Evolutionary conservation across 129 eudicot species (phyloP).

Genomic region (Centella asiatica): DNA sequence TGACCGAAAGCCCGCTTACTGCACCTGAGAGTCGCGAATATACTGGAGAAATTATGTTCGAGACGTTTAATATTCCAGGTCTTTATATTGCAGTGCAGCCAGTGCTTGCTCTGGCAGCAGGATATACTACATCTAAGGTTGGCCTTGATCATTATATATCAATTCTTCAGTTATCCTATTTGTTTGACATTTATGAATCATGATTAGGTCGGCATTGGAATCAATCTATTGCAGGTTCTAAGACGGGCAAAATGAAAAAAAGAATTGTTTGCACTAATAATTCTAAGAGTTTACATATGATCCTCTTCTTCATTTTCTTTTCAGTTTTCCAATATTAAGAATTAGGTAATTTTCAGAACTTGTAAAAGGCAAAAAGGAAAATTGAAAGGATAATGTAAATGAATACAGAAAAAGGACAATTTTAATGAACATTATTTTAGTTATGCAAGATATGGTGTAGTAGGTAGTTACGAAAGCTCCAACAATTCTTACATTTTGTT

Average conservation of each 20-base stretch:
- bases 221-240: no score
- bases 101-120: constrained; percentile 96
- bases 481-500: no score
- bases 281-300: no score
- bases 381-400: background rate
- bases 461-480: background rate
- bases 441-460: background rate
- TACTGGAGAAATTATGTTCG: constrained; percentile 94
- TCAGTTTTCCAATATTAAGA: no score
- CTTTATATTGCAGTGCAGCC: constrained; percentile 98
- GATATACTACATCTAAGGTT: constrained; percentile 93
- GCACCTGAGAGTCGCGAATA: constrained; percentile 95
- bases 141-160: constrained; percentile 3
- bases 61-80: constrained; percentile 95
- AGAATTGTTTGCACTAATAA: no score
- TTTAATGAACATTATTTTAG: background rate
- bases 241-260: no score
- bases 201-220: no score
- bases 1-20: constrained; percentile 89
- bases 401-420: background rate
- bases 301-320: no score
- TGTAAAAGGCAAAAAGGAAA: background rate
- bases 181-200: background rate
- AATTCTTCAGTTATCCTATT: background rate
- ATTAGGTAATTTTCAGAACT: background rate